Evolutionary conservation across 2,329 filamentous ascomycete genomes (phyloP).

Genomic region (Fusarium nematophilum): DNA sequence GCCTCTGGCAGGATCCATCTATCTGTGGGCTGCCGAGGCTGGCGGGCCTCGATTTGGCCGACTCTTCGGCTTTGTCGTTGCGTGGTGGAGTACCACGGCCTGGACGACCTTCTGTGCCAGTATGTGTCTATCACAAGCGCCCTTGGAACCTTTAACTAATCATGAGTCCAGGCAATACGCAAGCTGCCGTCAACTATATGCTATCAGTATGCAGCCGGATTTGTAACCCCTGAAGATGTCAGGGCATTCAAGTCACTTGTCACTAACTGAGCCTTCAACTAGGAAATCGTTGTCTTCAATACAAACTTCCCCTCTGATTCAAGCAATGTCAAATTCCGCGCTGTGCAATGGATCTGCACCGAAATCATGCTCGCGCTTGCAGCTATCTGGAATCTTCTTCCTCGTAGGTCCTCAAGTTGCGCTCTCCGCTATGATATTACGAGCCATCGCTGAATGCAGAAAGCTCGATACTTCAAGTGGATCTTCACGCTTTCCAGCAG

Average conservation of each 20-base stretch:
- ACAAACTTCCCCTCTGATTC: slow-evolving; percentile 65
- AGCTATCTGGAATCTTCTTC: slow-evolving; percentile 61
- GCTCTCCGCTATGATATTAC: too few species aligned
- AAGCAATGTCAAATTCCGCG: slow-evolving; percentile 66
- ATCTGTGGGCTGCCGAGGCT: slow-evolving; percentile 70
- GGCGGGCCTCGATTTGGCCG: slow-evolving; percentile 66
- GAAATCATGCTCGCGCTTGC: slow-evolving; percentile 63
- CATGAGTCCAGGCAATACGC: slow-evolving; percentile 55
- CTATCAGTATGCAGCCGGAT: slow-evolving; percentile 57
- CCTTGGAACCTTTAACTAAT: too few species aligned
- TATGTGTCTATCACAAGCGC: slow-evolving; percentile 42
- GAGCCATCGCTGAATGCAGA: too few species aligned
- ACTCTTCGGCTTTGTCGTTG: slow-evolving; percentile 69
- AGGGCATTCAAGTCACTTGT: too few species aligned
- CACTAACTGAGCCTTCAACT: too few species aligned
- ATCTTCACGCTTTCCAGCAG: slow-evolving; percentile 63
- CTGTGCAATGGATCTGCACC: slow-evolving; percentile 70
- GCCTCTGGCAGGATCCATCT: slow-evolving; percentile 69
- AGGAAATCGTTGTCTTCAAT: slow-evolving; percentile 69
- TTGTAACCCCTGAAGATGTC: too few species aligned
- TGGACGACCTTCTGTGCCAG: slow-evolving; percentile 70
- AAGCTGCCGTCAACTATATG: slow-evolving; percentile 63
- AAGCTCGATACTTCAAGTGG: slow-evolving; percentile 58
- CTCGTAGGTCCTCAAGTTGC: slow-evolving; percentile 59
- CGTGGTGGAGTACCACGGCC: slow-evolving; percentile 72